Base-by-base conservation (phyloP, 768 basidiomycete genomes). In the Hysterangium stoloniferum region DNA sequence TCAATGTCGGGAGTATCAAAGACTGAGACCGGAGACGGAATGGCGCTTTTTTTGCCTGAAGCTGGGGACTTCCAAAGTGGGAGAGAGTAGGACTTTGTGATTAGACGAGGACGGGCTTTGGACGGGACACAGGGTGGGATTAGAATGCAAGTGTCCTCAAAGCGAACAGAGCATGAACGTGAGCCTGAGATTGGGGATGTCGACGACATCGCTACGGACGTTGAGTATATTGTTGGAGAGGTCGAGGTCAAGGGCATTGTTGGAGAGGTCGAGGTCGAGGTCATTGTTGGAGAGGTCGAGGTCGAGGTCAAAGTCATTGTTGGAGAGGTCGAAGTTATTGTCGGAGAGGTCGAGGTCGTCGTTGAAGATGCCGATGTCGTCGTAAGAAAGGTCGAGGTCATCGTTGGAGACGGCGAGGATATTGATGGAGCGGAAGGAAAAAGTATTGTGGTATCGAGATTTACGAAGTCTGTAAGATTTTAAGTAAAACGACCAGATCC, bases 111-210 rank as follows among this genome's bases (percentile, higher is more conserved):
- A 24, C 73, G 65, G 4, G 44, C 28, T 47, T 71, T 76, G 4
- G 69, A 66, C 44, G 67, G 65, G 1, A 59, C 57, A 13, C 59
- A 61, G 36, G 52, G 35, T n/a, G 86, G 86, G 50, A 89, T 88
- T 58, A 89, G 74, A 4, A 85, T 69, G 53, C 86, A 88, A 58
- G 82, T 75, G 47, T 71, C 69, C 68, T 88, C 78, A 65, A 89
- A 89, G 50, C 86, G 75, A 4, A 88, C 86, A 35, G 48, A 15
- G 28, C 28, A 40, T 32, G 17, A 12, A 19, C 28, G 44, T 6
- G 20, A 13, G 1, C 33, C 11, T 9, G 33, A 9, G 11, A 17
- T 34, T 9, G 17, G 11, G 17, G 33, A 9, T 34, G 33, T 34
- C 11, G 33, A 9, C 17, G 9, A 9, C 33, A 34, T 34, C 33